These are phyloP conservation scores for Aspergillus cavernicola DNA, from an alignment of 495 filamentous ascomycete genomes.

Conservation along the genomic window DNA sequence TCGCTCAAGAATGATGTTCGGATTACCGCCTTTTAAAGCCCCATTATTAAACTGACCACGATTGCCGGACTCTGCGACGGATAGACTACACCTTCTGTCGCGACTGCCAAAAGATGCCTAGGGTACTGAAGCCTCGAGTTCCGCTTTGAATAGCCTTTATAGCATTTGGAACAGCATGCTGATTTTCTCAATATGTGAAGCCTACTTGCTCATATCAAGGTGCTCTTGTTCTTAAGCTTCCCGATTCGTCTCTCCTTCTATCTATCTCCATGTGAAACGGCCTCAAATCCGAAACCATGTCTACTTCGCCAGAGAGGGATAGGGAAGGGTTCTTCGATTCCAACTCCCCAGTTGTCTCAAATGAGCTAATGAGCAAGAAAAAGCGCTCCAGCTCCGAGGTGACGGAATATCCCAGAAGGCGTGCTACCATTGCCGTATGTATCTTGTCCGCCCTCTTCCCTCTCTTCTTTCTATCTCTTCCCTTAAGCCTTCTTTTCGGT, in stretches of 20 bases:
- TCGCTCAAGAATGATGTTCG: background rate
- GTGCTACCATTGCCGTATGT: slow-evolving; percentile 71
- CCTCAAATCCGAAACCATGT: slow-evolving; percentile 10
- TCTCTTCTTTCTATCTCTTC: background rate
- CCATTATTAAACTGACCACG: too few relatives aligned
- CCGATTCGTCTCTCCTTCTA: background rate
- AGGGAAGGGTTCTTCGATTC: slow-evolving; percentile 12
- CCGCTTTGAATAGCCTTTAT: background rate
- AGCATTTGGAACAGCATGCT: background rate
- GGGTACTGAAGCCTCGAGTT: background rate
- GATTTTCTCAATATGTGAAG: background rate
- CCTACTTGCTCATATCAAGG: background rate
- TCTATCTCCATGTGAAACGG: slow-evolving; percentile 1
- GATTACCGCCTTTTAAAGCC: background rate
- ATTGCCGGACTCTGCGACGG: too few relatives aligned
- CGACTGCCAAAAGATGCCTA: background rate
- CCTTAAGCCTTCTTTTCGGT: background rate
- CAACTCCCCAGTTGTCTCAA: background rate
- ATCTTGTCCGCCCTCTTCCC: background rate
- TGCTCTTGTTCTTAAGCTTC: background rate
- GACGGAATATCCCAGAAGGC: slow-evolving; percentile 63
- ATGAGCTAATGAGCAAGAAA: slow-evolving; percentile 32
- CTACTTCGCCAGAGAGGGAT: slow-evolving; percentile 20
- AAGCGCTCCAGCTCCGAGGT: slow-evolving; percentile 63
- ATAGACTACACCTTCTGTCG: background rate